Evolutionary conservation across 139 green algal genomes (phyloP).

Genomic region (Picochlorum sp.): DNA sequence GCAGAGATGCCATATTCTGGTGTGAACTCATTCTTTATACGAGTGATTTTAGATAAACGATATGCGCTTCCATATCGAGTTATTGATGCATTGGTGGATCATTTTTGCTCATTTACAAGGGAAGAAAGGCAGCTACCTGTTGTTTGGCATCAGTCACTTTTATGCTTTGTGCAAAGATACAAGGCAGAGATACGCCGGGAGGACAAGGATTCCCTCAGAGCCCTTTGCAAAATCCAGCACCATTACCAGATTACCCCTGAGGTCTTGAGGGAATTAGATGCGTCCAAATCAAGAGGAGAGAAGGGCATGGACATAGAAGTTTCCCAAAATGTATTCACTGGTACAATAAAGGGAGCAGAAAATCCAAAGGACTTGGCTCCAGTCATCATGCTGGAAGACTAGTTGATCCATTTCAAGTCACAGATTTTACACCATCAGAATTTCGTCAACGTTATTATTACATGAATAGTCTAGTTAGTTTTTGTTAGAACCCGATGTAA

Average conservation of each 20-base stretch:
- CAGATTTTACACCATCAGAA: too few species aligned
- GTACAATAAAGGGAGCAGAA: constrained; percentile 50
- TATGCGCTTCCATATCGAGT: constrained; percentile 93
- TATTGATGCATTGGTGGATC: constrained; percentile 56
- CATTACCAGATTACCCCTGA: constrained; percentile 89
- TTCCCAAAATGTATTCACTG: constrained; percentile 6
- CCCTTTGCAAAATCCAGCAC: constrained; percentile 68
- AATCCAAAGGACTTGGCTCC: constrained; percentile 58
- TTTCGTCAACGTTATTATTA: not conserved
- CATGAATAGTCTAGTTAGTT: not conserved
- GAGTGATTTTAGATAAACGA: constrained; percentile 97
- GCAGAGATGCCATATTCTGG: constrained; percentile 88
- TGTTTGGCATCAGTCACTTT: constrained; percentile 95
- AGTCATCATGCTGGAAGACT: constrained; percentile 73
- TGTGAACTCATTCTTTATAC: constrained; percentile 96
- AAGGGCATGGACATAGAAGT: not conserved
- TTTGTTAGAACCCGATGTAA: constrained; percentile 3
- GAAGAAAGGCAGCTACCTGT: constrained; percentile 88
- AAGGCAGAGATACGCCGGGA: constrained; percentile 81
- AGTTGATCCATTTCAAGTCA: not conserved
- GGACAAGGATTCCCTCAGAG: constrained; percentile 67
- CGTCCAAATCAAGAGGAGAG: constrained; percentile 21
- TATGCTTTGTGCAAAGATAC: constrained; percentile 93
- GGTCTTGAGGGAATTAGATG: constrained; percentile 79
- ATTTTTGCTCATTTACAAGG: constrained; percentile 68